Evolutionary conservation across 306 rosid genomes (phyloP).

Genomic region (Rubus parviflorus): DNA sequence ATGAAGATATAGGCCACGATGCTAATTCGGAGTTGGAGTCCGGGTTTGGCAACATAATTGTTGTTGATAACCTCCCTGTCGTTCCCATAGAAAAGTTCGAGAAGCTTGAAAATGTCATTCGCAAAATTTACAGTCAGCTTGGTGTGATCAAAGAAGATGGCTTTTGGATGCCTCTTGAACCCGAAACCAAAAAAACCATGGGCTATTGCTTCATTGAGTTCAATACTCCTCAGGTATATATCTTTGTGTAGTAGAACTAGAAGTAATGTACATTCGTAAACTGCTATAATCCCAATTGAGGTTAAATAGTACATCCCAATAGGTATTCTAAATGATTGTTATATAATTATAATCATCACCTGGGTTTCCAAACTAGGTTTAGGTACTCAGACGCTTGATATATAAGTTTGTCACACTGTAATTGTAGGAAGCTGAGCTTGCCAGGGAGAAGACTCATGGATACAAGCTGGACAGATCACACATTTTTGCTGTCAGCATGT

Average conservation of each 20-base stretch:
- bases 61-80: slow-evolving; percentile 74
- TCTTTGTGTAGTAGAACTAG: background rate
- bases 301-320: background rate
- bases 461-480: slow-evolving; percentile 80
- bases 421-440: slow-evolving; percentile 87
- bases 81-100: slow-evolving; percentile 72
- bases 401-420: background rate
- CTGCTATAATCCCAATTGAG: no score
- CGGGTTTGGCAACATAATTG: slow-evolving; percentile 67
- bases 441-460: slow-evolving; percentile 83
- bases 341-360: no score
- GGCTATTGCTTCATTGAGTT: slow-evolving; percentile 83
- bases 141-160: slow-evolving; percentile 73
- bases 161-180: slow-evolving; percentile 78
- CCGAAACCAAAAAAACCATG: slow-evolving; percentile 50
- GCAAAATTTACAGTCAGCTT: slow-evolving; percentile 75
- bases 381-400: background rate
- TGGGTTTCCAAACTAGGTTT: background rate
- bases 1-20: slow-evolving; percentile 55
- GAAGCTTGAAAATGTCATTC: slow-evolving; percentile 66
- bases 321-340: background rate
- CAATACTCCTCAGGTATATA: slow-evolving; percentile 67
- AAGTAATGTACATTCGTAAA: background rate
- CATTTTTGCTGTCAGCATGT: slow-evolving; percentile 76
- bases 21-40: slow-evolving; percentile 58